Base-by-base conservation (phyloP, 495 filamentous ascomycete species). In the Recurvomyces mirabilis region DNA sequence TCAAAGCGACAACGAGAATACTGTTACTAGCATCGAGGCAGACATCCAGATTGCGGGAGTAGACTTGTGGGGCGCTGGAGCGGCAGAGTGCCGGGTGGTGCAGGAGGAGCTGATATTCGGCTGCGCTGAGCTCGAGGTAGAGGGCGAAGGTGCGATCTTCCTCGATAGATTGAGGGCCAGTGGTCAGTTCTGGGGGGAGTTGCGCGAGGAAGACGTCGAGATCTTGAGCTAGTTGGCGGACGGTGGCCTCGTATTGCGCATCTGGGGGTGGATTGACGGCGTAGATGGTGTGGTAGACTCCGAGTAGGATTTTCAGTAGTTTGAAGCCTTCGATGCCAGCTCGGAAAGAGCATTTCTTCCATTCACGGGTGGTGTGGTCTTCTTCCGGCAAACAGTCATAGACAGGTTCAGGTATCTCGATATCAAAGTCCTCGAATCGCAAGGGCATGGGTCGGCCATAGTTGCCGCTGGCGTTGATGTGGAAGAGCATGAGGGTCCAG, bases 391-490 rank as follows among this genome's bases (percentile, higher is more conserved):
- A 67, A 50, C 81, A 74, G 55, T 89, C 84, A 46, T 79, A 65
- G 36, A 87, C 65, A 13, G 72, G 59, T 38, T 82, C 71, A 1
- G 82, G 84, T 21, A 85, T 71, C 47, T 85, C 83, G 32, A 81
- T 70, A 55, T 88, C 84, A 53, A 81, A 77, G 54, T 89, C 84
- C 26, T 81, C 75, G 10, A 73, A 43, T 19, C 73, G 67, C 14
- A 89, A 64, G 1, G 78, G 68, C 79, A 87, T 84, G 14, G 84
- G 84, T 29, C 79, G 68, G 22, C 84, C 84, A 22, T 88, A 68
- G 41, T 79, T 82, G 24, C 81, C 80, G 52, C 79, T 78, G 21
- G 87, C 61, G 7, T 72, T 73, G 19, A 81, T 67, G 37, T 77
- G 66, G 13, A 86, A 68, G 19, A 68, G 63, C 15, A 83, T 57